Conservation (phyloP, 129 eudicot species). For the Flaveria ramosissima region DNA sequence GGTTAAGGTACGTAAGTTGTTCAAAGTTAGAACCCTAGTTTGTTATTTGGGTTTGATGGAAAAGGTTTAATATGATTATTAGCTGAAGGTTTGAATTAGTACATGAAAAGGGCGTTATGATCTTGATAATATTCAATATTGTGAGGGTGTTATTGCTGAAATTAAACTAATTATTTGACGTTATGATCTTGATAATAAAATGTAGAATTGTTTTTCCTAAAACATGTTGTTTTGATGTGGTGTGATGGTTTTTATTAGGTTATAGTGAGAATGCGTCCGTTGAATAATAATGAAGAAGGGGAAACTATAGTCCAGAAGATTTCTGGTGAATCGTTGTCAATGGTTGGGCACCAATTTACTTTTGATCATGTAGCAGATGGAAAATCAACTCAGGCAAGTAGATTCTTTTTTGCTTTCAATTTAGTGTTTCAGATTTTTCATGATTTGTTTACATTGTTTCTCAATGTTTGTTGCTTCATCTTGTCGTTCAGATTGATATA, state of each 20-base stretch:
- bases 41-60: constrained; percentile 1
- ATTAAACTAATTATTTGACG: not conserved
- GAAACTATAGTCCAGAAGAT: constrained; percentile 63
- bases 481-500: constrained; percentile 62
- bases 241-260: constrained; percentile 49
- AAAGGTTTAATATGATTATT: not conserved
- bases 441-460: constrained; percentile 6
- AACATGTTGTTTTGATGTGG: not conserved
- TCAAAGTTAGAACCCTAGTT: constrained; percentile 28
- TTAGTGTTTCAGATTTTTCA: not conserved
- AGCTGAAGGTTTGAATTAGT: constrained; percentile 4
- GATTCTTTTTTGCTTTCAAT: not conserved
- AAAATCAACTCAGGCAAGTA: constrained; percentile 76
- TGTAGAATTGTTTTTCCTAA: not conserved
- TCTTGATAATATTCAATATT: not conserved
- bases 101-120: not conserved
- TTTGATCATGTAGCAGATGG: constrained; percentile 80
- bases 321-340: constrained; percentile 64
- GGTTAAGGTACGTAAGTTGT: constrained; percentile 52
- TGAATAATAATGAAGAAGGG: constrained; percentile 68
- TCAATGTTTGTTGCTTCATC: not conserved
- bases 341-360: constrained; percentile 73
- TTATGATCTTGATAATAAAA: no score
- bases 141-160: no score
- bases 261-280: constrained; percentile 84